These are phyloP conservation scores for Neurospora crassa DNA, from an alignment of 2,329 filamentous ascomycete genomes.

Conservation along the genomic window DNA sequence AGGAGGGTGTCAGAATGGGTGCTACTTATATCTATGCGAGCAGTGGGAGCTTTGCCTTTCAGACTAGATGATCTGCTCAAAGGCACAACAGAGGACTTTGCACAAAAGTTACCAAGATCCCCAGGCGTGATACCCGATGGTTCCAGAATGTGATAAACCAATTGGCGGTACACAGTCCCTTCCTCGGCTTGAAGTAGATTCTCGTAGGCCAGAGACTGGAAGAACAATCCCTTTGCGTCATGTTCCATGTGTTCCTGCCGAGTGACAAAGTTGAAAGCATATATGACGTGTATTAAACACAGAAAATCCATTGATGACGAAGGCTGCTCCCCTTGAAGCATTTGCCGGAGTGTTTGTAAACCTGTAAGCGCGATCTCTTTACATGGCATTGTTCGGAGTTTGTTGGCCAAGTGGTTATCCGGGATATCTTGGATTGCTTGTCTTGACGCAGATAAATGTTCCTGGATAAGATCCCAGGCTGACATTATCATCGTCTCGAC, in stretches of 20 bases:
- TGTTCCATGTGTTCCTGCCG: constrained; percentile 30
- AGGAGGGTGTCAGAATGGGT: constrained; percentile 28
- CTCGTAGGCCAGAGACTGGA: constrained; percentile 36
- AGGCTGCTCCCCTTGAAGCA: constrained; percentile 29
- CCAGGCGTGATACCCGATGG: constrained; percentile 26
- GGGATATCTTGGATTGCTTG: constrained; percentile 30
- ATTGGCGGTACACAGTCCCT: constrained; percentile 29
- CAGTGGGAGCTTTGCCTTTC: constrained; percentile 34
- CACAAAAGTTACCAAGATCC: constrained; percentile 22
- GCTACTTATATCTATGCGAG: not conserved
- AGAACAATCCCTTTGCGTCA: constrained; percentile 32
- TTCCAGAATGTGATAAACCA: constrained; percentile 40
- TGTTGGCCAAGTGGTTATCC: constrained; percentile 32
- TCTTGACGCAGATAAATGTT: constrained; percentile 36
- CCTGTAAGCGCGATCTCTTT: constrained; percentile 31
- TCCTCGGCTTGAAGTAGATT: constrained; percentile 29
- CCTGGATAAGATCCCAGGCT: constrained; percentile 34
- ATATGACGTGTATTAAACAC: constrained; percentile 43
- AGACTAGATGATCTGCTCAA: constrained; percentile 18
- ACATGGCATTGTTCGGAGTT: constrained; percentile 30
- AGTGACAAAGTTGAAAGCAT: constrained; percentile 38
- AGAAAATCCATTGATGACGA: constrained; percentile 34
- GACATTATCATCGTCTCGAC: constrained; percentile 31
- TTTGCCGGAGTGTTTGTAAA: constrained; percentile 29
- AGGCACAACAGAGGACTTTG: constrained; percentile 10